Base-by-base conservation (phyloP, 352 stramenopile species). In the Phytophthora cajani region DNA sequence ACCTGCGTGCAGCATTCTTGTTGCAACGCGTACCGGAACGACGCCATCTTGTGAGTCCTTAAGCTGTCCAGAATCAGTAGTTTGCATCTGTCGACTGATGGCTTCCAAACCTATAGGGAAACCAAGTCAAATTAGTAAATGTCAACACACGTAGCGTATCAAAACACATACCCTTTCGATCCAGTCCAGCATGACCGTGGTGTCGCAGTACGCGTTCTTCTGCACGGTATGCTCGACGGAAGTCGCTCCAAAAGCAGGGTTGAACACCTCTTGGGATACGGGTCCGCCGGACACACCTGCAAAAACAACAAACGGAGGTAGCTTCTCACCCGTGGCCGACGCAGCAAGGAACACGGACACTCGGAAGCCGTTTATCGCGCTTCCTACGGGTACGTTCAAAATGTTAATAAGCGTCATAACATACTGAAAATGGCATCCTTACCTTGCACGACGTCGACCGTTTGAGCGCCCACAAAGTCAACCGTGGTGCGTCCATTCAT, bases 261-360 rank as follows among this genome's bases (percentile, higher is more conserved):
- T 57, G 10, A 32, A 64, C 0, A 64, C 58, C 11, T 64, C 46
- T 57, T 64, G 58, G 7, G 58, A 64, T 2, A 64, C 46, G 17
- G 44, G 27, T 11, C 57, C 42, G 27, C 57, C 30, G 30, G 47
- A 42, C 5, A 54, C 25, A 62, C 40, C 56, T 17, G 53, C 33
- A n/a, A 50, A 60, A 21, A 60, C 53, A 16, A 60, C 9, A 17
- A 50, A 11, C 3, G 53, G 56, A 19, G 40, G 56, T 0, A 44
- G 14, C 8, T 62, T 62, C 4, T 25, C 12, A 14, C 56, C 23
- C 6, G 56, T 62, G 16, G 25, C 56, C 5, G 56, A 62, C 11
- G 56, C 56, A 16, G 56, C 25, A 9, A 62, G 14, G n/a, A 54
- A 62, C 1, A 62, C 56, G 6, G 42, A 62, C 4, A 51, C 56